Conservation (phyloP, 129 eudicot genomes). For the Ambrosia trifida region DNA sequence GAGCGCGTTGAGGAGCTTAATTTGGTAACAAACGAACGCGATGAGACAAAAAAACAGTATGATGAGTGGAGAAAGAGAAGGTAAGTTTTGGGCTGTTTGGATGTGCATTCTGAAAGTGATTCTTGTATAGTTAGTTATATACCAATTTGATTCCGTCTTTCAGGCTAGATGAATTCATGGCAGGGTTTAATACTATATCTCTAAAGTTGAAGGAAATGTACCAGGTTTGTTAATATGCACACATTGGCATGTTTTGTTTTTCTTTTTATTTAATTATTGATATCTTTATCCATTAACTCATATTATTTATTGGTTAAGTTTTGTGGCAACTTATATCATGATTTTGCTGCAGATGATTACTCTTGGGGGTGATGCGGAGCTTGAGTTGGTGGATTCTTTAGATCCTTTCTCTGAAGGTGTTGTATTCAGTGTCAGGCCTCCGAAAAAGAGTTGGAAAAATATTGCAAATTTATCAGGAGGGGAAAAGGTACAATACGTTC, state of each 20-base stretch:
- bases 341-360: constrained; percentile 83
- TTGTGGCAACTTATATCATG: constrained; percentile 16
- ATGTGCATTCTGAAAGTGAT: neutral
- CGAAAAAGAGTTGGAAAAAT: constrained; percentile 98
- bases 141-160: constrained; percentile 15
- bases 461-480: constrained; percentile 98
- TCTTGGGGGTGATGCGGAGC: constrained; percentile 99
- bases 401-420: constrained; percentile 99
- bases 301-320: neutral
- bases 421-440: constrained; percentile 97
- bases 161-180: constrained; percentile 99
- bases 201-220: constrained; percentile 96
- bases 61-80: constrained; percentile 98
- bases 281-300: neutral
- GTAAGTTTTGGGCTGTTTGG: constrained; percentile 37
- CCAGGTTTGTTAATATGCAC: constrained; percentile 53
- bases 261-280: neutral
- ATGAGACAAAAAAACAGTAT: constrained; percentile 76
- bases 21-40: constrained; percentile 72
- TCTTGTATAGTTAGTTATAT: neutral
- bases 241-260: neutral
- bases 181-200: constrained; percentile 91
- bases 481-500: constrained; percentile 65
- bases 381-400: constrained; percentile 92
- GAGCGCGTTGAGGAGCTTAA: constrained; percentile 92